Conservation (phyloP, 2,329 filamentous ascomycete genomes). For the Monosporascus sp. region DNA sequence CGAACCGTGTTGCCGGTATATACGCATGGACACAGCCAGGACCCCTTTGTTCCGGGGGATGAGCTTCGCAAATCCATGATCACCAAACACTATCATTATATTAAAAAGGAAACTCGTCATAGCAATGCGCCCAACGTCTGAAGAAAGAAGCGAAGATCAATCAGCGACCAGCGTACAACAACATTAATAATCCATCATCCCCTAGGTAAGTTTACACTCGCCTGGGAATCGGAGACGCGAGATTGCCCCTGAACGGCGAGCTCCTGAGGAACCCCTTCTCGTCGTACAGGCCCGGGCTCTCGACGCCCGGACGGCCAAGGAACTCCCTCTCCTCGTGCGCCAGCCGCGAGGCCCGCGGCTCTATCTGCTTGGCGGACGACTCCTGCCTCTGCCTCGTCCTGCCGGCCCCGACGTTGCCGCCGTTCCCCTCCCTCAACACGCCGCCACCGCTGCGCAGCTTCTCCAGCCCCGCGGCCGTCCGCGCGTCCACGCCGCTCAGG, state of each 20-base stretch:
- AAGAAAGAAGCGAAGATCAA: no score
- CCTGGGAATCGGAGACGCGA: background rate
- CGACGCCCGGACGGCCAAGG: conserved; percentile 6
- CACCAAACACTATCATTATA: no score
- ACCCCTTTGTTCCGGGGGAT: no score
- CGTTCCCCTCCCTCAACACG: background rate
- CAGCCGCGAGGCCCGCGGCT: conserved; percentile 12
- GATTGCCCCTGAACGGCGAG: conserved; percentile 2
- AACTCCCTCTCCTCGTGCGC: conserved; percentile 5
- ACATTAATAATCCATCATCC: background rate
- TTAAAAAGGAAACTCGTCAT: no score
- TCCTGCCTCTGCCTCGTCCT: background rate
- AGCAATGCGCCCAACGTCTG: no score
- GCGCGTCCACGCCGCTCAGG: conserved; percentile 10
- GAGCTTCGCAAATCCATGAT: no score
- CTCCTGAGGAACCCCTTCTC: conserved; percentile 18
- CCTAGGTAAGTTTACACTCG: background rate
- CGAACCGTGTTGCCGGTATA: no score
- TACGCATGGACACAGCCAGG: no score
- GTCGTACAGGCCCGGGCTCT: conserved; percentile 20
- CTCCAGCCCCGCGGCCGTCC: conserved; percentile 9
- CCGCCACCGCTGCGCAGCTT: conserved; percentile 13
- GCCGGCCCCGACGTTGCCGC: background rate
- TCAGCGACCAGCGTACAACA: background rate
- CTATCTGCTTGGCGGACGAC: background rate